Conservation (phyloP, 129 eudicot species). For the Calendula officinalis region DNA sequence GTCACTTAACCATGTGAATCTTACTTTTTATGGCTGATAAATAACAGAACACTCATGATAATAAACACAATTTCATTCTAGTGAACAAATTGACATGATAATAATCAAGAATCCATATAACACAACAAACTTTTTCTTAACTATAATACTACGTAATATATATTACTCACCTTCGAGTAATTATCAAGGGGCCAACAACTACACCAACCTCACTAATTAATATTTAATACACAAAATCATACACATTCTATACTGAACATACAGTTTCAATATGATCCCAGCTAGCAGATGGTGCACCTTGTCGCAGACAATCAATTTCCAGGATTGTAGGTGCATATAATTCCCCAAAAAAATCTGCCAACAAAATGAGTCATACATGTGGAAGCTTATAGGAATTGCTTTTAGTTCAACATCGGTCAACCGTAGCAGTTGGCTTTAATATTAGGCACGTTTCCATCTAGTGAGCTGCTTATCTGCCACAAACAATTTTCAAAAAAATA, state of each 20-base stretch:
- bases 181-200: conserved; percentile 53
- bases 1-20: neutral
- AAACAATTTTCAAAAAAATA: conserved; percentile 15
- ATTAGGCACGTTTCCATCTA: conserved; percentile 64
- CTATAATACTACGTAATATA: conserved; percentile 18
- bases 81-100: conserved; percentile 20
- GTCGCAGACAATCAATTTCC: conserved; percentile 58
- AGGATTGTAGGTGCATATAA: conserved; percentile 62
- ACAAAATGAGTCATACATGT: conserved; percentile 70
- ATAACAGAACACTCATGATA: conserved; percentile 14
- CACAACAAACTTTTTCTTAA: conserved; percentile 24
- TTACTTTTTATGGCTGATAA: conserved; percentile 19
- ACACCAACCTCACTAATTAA: conserved; percentile 64
- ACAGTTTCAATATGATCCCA: conserved; percentile 46
- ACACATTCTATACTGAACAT: conserved; percentile 41
- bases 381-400: conserved; percentile 60
- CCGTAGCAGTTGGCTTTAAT: conserved; percentile 86
- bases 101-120: conserved; percentile 32
- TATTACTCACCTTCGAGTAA: conserved; percentile 31
- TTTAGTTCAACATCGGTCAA: conserved; percentile 58
- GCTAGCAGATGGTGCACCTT: conserved; percentile 72
- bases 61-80: conserved; percentile 17
- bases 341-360: conserved; percentile 90
- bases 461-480: conserved; percentile 61
- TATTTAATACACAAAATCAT: conserved; percentile 33